Base-by-base conservation (phyloP, 371 early-diverging fungal genomes). In the Mucor irregularis region DNA sequence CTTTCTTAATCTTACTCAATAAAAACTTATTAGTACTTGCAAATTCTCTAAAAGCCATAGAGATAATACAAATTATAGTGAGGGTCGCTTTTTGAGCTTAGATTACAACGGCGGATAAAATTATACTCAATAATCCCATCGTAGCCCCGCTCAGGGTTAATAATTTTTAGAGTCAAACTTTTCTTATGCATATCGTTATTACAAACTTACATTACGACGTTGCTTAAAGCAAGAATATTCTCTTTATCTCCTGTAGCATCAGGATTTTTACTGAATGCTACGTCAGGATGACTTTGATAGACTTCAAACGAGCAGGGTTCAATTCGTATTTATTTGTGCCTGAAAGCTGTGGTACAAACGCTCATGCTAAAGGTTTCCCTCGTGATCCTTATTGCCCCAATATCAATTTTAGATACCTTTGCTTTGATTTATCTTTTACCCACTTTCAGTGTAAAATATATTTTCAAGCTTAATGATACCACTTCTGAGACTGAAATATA, bases 171-270 rank as follows among this genome's bases (percentile, higher is more conserved):
- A 53, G 40, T 14, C 53, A 53, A 33, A 43, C 43, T 53, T 53
- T 53, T 42, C 22, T 53, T 53, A 31, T 53, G n/a, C n/a, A n/a
- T n/a, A n/a, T n/a, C 43, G 43, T 53, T 53, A 33, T 53, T 42
- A 53, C 53, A 53, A 24, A 53, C 43, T 43, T 43, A 31, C 43
- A 43, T 43, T 22, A 53, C 53, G 31, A 53, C 43, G 43, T 42
- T 53, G 30, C 31, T 53, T 31, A 43, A 43, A 53, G 53, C 44
- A 53, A 53, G 53, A 1, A 34, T 24, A 44, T 43, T 53, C 34
- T 53, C 34, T 44, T 53, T 45, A 33, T 53, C 44, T 44, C 53
- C 53, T 53, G 43, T 45, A 43, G 44, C 53, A 53, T 53, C 53
- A 53, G n/a, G n/a, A n/a, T n/a, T n/a, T n/a, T n/a, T n/a, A n/a